These are phyloP conservation scores for Singerocomus inundabilis DNA, from an alignment of 1,284 basidiomycete genomes.

Conservation along the genomic window DNA sequence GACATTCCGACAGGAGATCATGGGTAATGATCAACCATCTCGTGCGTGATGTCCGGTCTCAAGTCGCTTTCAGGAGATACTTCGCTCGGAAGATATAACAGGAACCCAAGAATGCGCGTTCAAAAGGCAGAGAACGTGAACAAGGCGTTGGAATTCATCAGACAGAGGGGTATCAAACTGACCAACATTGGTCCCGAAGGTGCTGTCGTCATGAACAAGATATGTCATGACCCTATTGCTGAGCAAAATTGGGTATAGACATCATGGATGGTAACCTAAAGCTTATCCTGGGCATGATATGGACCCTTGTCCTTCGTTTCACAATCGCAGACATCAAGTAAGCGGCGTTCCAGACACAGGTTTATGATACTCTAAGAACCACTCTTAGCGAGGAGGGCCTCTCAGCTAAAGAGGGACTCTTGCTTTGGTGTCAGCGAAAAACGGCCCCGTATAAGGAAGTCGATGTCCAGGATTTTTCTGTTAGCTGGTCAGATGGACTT, in stretches of 20 bases:
- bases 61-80: constrained; percentile 64
- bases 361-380: constrained; percentile 22
- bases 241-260: constrained; percentile 49
- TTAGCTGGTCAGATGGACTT: constrained; percentile 92
- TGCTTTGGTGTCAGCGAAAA: constrained; percentile 98
- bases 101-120: constrained; percentile 85
- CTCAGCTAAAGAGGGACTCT: constrained; percentile 92
- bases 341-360: constrained; percentile 23
- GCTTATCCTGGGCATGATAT: constrained; percentile 98
- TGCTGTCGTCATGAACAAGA: constrained; percentile 26
- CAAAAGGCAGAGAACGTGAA: constrained; percentile 99
- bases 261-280: constrained; percentile 98
- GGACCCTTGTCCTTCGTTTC: constrained; percentile 95
- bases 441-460: constrained; percentile 91
- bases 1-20: constrained; percentile 70
- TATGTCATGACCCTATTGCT: constrained; percentile 1
- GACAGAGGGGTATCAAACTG: constrained; percentile 89
- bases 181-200: constrained; percentile 98
- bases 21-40: constrained; percentile 55
- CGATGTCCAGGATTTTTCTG: constrained; percentile 89
- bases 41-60: constrained; percentile 8
- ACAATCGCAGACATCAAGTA: constrained; percentile 98
- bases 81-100: constrained; percentile 90
- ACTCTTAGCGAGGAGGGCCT: constrained; percentile 86
- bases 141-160: constrained; percentile 94